These are phyloP conservation scores for Alternaria panax DNA, from an alignment of 2,329 filamentous ascomycete genomes.

Conservation along the genomic window DNA sequence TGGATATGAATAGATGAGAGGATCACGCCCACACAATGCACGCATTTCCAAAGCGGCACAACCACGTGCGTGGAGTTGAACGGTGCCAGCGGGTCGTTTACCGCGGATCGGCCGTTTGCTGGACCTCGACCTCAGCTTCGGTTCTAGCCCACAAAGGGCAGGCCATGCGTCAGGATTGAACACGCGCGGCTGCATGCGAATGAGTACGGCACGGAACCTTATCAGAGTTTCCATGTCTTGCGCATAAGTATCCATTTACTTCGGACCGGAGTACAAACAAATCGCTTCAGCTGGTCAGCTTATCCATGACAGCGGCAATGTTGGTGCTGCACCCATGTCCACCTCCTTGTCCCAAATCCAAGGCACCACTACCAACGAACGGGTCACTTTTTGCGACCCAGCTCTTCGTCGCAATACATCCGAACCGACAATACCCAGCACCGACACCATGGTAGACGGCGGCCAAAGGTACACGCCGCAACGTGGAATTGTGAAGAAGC, in stretches of 20 bases:
- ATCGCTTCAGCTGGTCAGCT: not conserved
- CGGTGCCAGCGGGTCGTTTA: not conserved
- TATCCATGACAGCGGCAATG: slow-evolving; percentile 3
- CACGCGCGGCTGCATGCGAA: not conserved
- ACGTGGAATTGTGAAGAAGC: not conserved
- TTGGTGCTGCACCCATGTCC: not conserved
- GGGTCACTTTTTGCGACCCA: not conserved
- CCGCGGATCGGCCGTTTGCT: not conserved
- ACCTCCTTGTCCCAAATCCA: not conserved
- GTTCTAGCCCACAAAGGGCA: slow-evolving; percentile 1
- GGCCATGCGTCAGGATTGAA: not conserved
- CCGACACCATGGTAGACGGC: not conserved
- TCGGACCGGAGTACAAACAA: not conserved
- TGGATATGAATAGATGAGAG: slow-evolving; percentile 10
- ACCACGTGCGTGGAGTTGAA: slow-evolving; percentile 10
- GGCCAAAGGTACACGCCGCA: not conserved
- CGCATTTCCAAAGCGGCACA: not conserved
- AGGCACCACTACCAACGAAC: not conserved
- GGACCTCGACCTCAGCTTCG: slow-evolving; percentile 5
- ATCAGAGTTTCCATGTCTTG: not conserved
- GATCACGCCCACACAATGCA: not conserved
- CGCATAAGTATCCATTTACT: not conserved
- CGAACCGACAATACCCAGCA: not conserved
- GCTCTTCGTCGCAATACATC: not conserved
- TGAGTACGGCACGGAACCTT: not conserved